These are phyloP conservation scores for Graphilbum ipis-grandicollis DNA, from an alignment of 2,329 filamentous ascomycete genomes.

Conservation along the genomic window DNA sequence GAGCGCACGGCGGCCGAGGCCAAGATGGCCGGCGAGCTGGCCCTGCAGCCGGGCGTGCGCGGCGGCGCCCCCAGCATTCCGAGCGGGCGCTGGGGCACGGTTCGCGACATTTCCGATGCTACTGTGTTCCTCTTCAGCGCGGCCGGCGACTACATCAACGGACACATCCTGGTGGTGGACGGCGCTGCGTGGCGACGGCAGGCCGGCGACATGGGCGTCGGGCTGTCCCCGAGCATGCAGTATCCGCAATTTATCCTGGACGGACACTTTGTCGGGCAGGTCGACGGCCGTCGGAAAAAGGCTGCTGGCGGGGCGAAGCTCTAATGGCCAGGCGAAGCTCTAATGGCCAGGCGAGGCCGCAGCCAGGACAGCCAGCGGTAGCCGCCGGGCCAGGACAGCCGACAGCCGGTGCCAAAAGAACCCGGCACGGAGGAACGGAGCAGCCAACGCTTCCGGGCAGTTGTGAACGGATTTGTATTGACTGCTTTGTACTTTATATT, in stretches of 20 bases:
- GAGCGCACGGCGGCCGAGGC: slow-evolving; percentile 2
- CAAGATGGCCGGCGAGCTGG: not conserved
- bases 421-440: no score
- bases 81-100: slow-evolving; percentile 55
- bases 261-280: slow-evolving; percentile 20
- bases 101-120: slow-evolving; percentile 82
- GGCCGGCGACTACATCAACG: slow-evolving; percentile 72
- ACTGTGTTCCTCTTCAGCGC: slow-evolving; percentile 82
- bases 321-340: no score
- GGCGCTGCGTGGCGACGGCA: slow-evolving; percentile 40
- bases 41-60: slow-evolving; percentile 12
- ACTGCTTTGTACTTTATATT: no score
- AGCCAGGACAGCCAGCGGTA: no score
- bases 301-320: slow-evolving; percentile 14
- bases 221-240: slow-evolving; percentile 26
- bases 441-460: no score
- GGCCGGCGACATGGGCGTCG: slow-evolving; percentile 24
- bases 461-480: no score
- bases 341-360: no score
- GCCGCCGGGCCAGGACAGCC: no score
- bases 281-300: slow-evolving; percentile 24
- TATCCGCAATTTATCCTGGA: slow-evolving; percentile 34
- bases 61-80: slow-evolving; percentile 38
- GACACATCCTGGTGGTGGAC: slow-evolving; percentile 61
- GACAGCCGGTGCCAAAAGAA: no score